These are phyloP conservation scores for Populus tomentosa DNA, from an alignment of 441 rosid species.

Conservation along the genomic window DNA sequence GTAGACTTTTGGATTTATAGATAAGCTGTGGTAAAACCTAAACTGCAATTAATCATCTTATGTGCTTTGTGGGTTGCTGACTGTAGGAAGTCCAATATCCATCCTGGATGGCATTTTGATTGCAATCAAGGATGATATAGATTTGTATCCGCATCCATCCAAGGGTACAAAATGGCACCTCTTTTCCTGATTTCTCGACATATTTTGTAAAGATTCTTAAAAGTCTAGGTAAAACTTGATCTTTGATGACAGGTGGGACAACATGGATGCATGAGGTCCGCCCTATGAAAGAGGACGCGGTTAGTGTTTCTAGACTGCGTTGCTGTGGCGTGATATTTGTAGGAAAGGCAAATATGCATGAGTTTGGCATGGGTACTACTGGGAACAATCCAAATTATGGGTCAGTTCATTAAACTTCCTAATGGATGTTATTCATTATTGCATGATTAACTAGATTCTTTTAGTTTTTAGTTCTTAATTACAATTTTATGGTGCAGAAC, in stretches of 20 bases:
- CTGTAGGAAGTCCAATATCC: slow-evolving; percentile 71
- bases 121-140: slow-evolving; percentile 90
- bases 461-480: background rate
- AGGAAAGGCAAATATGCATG: slow-evolving; percentile 97
- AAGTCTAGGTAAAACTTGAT: slow-evolving; percentile 3
- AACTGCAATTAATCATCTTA: slow-evolving; percentile 1
- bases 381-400: slow-evolving; percentile 90
- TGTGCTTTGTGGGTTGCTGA: slow-evolving; percentile 10
- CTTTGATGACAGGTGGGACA: slow-evolving; percentile 56
- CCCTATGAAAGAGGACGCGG: slow-evolving; percentile 57
- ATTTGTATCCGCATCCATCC: slow-evolving; percentile 67
- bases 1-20: background rate
- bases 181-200: slow-evolving; percentile 6
- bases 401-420: slow-evolving; percentile 36
- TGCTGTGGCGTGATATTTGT: slow-evolving; percentile 75
- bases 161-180: slow-evolving; percentile 42
- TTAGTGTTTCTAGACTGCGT: slow-evolving; percentile 66
- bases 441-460: background rate
- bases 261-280: slow-evolving; percentile 78
- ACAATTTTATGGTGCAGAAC: slow-evolving; percentile 50
- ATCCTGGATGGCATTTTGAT: slow-evolving; percentile 81
- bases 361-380: slow-evolving; percentile 84
- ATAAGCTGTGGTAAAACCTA: background rate
- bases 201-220: background rate
- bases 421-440: background rate